Conservation (phyloP, 2,329 filamentous ascomycete genomes). For the Colletotrichum shisoi region DNA sequence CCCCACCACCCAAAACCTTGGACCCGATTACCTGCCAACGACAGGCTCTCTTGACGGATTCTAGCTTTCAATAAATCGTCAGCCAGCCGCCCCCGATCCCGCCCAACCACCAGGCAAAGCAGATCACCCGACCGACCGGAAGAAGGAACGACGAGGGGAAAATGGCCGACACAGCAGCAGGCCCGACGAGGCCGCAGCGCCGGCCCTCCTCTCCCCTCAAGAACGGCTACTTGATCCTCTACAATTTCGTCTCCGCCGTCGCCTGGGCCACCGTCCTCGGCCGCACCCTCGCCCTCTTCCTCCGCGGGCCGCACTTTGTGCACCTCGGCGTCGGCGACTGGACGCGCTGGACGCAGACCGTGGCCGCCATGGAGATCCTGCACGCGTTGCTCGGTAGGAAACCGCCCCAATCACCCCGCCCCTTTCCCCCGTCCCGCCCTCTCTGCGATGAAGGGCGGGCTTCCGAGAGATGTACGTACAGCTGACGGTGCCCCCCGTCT, state of each 20-base stretch:
- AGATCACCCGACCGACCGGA: neutral
- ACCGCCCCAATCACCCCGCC: neutral
- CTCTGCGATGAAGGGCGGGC: no score
- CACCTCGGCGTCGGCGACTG: constrained; percentile 71
- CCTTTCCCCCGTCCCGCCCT: neutral
- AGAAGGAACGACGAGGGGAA: neutral
- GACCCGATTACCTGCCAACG: no score
- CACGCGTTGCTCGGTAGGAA: constrained; percentile 77
- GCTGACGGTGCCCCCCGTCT: constrained; percentile 8
- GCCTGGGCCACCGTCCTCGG: constrained; percentile 82
- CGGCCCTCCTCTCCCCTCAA: constrained; percentile 56
- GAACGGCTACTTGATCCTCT: constrained; percentile 78
- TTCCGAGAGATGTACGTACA: neutral
- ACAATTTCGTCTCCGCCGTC: constrained; percentile 80
- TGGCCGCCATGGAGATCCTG: constrained; percentile 82
- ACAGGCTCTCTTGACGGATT: neutral
- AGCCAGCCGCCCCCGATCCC: neutral
- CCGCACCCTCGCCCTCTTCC: constrained; percentile 65
- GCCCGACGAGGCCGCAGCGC: constrained; percentile 38
- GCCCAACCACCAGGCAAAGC: neutral
- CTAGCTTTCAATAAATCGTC: neutral
- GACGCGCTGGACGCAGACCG: constrained; percentile 81
- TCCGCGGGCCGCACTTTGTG: constrained; percentile 65
- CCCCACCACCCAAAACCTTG: neutral
- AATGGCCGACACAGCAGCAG: constrained; percentile 39